These are phyloP conservation scores for Platanus orientalis DNA, from an alignment of 164 flowering plant species.

Conservation along the genomic window DNA sequence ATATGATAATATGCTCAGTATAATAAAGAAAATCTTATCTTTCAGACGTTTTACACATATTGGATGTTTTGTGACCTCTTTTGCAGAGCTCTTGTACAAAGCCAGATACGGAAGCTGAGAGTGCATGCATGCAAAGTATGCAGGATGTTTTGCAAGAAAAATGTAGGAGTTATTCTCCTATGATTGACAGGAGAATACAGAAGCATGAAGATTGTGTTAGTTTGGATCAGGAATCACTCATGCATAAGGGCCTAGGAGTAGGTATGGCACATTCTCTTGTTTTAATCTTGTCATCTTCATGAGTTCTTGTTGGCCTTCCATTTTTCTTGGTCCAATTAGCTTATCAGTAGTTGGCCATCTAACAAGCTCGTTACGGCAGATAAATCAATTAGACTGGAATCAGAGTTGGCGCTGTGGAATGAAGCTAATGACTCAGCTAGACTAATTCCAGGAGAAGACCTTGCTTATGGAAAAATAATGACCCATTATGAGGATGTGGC, in stretches of 20 bases:
- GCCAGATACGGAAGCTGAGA: constrained; percentile 62
- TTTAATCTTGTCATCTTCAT: not conserved
- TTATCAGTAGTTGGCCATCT: not conserved
- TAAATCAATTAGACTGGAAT: constrained; percentile 9
- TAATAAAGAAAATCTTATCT: too few relatives aligned
- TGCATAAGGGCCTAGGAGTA: constrained; percentile 19
- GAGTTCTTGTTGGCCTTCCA: not conserved
- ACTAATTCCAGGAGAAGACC: constrained; percentile 2
- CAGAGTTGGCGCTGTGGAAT: constrained; percentile 7
- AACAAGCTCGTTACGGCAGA: constrained; percentile 3
- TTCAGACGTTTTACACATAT: too few relatives aligned
- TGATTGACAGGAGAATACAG: constrained; percentile 8
- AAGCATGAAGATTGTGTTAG: constrained; percentile 19
- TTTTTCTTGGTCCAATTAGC: not conserved
- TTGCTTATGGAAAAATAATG: constrained; percentile 1
- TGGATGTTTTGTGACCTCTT: too few relatives aligned
- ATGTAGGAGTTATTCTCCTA: constrained; percentile 10
- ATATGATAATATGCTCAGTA: too few relatives aligned
- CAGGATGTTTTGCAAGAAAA: constrained; percentile 29
- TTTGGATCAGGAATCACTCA: constrained; percentile 13
- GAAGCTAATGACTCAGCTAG: constrained; percentile 10
- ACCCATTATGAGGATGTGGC: constrained; percentile 14
- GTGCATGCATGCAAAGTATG: constrained; percentile 30
- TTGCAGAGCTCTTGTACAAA: constrained; percentile 92
- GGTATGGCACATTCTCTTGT: constrained; percentile 22